Conservation (phyloP, 2,329 filamentous ascomycete genomes). For the Pyrenochaeta sp. region DNA sequence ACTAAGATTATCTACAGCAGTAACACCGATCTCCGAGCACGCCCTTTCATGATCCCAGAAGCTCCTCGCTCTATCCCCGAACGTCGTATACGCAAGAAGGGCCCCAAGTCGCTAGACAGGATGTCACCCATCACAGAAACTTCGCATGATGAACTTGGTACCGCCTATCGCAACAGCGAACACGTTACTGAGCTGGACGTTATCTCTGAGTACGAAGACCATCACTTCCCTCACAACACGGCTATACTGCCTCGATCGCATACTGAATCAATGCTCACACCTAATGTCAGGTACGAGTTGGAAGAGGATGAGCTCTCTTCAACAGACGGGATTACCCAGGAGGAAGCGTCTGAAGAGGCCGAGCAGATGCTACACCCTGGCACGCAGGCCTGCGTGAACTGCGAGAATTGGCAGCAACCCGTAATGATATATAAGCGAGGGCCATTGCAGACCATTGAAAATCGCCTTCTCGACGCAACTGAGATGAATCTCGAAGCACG, state of each 20-base stretch:
- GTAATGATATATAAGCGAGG: conserved; percentile 13
- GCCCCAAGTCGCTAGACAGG: conserved; percentile 22
- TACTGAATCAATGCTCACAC: conserved; percentile 2
- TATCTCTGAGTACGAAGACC: conserved; percentile 26
- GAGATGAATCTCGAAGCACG: conserved; percentile 16
- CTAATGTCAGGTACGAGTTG: conserved; percentile 11
- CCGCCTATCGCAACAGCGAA: conserved; percentile 17
- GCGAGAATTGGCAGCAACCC: conserved; percentile 3
- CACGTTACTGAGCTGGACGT: conserved; percentile 23
- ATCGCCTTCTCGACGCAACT: conserved; percentile 29
- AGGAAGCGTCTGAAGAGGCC: background rate
- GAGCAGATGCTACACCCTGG: conserved; percentile 8
- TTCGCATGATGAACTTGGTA: conserved; percentile 24
- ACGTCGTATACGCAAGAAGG: conserved; percentile 19
- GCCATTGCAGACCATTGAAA: conserved; percentile 32
- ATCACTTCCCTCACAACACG: conserved; percentile 2
- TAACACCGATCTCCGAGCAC: conserved; percentile 10
- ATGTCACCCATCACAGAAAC: conserved; percentile 39
- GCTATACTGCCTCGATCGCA: conserved; percentile 4
- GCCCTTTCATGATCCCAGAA: conserved; percentile 1
- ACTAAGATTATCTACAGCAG: conserved; percentile 16
- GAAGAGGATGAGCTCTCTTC: conserved; percentile 22
- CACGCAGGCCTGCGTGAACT: conserved; percentile 7
- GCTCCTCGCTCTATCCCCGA: conserved; percentile 7
- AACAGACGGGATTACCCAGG: conserved; percentile 9